Evolutionary conservation across 148 eudicot species (phyloP), one percentile per base, ranked within the genome.

Genomic region (Chenopodium quinoa): DNA sequence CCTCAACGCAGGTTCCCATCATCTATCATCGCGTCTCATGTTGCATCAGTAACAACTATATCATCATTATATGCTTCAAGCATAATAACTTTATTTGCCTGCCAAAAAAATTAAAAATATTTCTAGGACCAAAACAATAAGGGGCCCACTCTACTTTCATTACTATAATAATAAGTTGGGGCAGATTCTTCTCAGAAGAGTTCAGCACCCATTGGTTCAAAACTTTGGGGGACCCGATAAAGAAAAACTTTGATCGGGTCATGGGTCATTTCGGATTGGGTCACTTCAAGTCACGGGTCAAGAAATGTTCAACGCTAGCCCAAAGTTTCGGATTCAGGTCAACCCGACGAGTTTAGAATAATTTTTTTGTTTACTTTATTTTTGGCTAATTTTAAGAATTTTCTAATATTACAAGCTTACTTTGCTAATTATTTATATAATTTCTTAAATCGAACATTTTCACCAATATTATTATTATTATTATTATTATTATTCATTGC

Each of bases 31-130:
- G 68, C 80, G 47, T 67, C 25, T 76, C 74, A 69, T 84, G 76
- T 75, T 76, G 48, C 86, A 62, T 72, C 80, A 80, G 14, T 46
- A 60, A 72, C 85, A 79, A 40, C 76, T 78, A 48, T 60, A 22
- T 44, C 77, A 29, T 11, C 52, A 31, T 52, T 74, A 50, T 50
- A 50, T 46, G 31, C 37, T 69, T 79, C 14, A 2, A 58, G 14
- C 47, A 31, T 76, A 27, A 73, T 50, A 1, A 11, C 68, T 54
- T 52, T 19, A 23, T 48, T 62, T 40, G 22, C 40, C 63, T 13
- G 17, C 60, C 65, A 69, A 22, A 52, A 9, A 31, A 46, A 1
- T 48, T 48, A 22, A 32, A 9, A 50, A 46, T 11, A 9, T 11
- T 44, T 40, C 22, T 23, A 48, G 47, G 78, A 48, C 65, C 29